Conservation (phyloP, 768 basidiomycete genomes). For the Butyriboletus loyo region DNA sequence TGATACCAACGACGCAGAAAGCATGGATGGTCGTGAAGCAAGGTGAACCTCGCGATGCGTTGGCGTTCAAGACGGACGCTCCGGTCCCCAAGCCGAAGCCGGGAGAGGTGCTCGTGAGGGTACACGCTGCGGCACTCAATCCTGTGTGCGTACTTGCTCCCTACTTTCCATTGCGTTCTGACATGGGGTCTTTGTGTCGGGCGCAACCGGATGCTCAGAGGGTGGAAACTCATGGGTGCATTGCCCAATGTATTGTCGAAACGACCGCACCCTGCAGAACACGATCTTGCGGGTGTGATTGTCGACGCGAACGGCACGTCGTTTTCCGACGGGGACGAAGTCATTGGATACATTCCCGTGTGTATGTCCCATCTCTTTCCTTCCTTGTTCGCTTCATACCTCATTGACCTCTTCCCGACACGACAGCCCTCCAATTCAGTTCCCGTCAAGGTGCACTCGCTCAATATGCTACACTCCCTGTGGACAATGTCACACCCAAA, state of each 20-base stretch:
- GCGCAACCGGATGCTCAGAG: slow-evolving; percentile 37
- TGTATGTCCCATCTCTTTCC: slow-evolving; percentile 20
- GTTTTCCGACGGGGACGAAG: slow-evolving; percentile 57
- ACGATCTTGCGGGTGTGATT: slow-evolving; percentile 63
- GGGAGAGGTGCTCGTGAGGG: slow-evolving; percentile 49
- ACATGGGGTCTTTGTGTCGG: not conserved
- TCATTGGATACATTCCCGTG: slow-evolving; percentile 54
- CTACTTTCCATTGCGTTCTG: not conserved
- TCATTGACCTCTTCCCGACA: not conserved
- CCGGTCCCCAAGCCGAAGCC: slow-evolving; percentile 33
- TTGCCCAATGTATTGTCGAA: slow-evolving; percentile 45
- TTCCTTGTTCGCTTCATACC: not conserved
- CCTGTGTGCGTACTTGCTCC: slow-evolving; percentile 48
- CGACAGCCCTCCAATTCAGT: slow-evolving; percentile 28
- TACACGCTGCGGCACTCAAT: slow-evolving; percentile 61
- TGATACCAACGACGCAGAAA: slow-evolving; percentile 21
- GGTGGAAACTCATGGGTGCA: slow-evolving; percentile 53
- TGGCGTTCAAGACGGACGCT: slow-evolving; percentile 27
- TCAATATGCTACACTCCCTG: slow-evolving; percentile 52
- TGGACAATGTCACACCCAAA: slow-evolving; percentile 35
- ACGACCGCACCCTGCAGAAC: slow-evolving; percentile 54
- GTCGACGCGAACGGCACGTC: slow-evolving; percentile 51
- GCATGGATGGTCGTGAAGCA: slow-evolving; percentile 31
- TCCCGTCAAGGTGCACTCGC: slow-evolving; percentile 54
- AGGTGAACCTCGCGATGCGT: slow-evolving; percentile 30